Base-by-base conservation (phyloP, 495 filamentous ascomycete species). In the Talaromyces thailandensis region DNA sequence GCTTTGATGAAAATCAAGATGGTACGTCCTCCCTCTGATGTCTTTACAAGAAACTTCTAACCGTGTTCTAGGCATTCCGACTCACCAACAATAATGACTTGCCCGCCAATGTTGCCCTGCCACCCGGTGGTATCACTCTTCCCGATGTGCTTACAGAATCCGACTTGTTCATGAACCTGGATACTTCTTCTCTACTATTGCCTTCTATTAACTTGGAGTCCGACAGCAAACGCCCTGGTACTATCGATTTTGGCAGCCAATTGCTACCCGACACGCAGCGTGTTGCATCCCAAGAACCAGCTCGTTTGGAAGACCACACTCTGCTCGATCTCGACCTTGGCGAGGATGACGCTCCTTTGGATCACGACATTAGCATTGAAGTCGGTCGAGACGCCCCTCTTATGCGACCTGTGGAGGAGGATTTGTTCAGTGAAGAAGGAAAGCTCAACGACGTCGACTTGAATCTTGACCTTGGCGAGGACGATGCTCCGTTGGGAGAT, bases 1-100 rank as follows among this genome's bases (percentile, higher is more conserved):
- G 93, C 94, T 26, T 77, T 98, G 61, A 86, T 94, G 80, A 97
- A 96, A 75, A 96, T 98, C 68, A 97, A 97, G 71, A 94, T 97
- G 93, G 93, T 96, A 81, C 21, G 32, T 37, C 51, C 51, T 23
- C 29, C 7, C 26, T 16, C 48, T 37, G 11, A n/a, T 21, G n/a
- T 53, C 23, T 26, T 6, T 37, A 56, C 26, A 29, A n/a, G 48
- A 51, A 11, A 43, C 65, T 64, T 63, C 70, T 81, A 69, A 81
- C 71, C 48, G 28, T 43, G 23, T 52, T n/a, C 1, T 66, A 92
- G 89, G 88, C 89, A 29, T 92, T 91, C 70, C 87, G 88, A 24
- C 84, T 88, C 18, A 88, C 85, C 43, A 87, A 88, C 52, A 91
- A 90, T 76, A 89, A 91, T 68, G 88, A 92, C 74, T 79, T 91